Base-by-base conservation (phyloP, 495 filamentous ascomycete species). In the Chaetomium fimeti region DNA sequence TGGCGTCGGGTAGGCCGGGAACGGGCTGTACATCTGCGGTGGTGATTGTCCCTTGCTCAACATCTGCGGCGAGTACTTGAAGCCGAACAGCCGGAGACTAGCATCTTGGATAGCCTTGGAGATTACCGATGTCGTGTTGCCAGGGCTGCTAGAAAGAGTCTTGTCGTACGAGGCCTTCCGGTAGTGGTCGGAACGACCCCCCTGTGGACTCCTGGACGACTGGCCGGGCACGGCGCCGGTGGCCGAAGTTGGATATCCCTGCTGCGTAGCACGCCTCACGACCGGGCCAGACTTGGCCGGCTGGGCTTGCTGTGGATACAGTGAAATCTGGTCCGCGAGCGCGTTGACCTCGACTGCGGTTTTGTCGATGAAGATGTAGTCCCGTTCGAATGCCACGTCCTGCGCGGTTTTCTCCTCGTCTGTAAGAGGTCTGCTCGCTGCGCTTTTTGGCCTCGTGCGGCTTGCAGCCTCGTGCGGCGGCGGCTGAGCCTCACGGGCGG, bases 291-390 rank as follows among this genome's bases (percentile, higher is more conserved):
- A 75, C 55, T 78, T 74, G 18, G 81, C 76, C 16, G 81, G 79
- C 27, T 71, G 68, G 0, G 74, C 70, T 58, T 87, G 81, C 45
- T 82, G 80, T 57, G 88, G 83, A 63, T 90, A 91, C 53, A 91
- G 86, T 20, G 91, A 91, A 66, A 98, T 78, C 74, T 98, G 92
- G 72, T 98, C 94, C 11, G 94, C 94, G 72, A 98, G 91, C 5
- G 94, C 93, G 77, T 98, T 97, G 29, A 98, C 93, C 74, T 97
- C 91, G 5, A 98, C 92, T 9, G 89, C 88, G 57, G 88, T 88
- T 79, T 97, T 98, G 76, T 98, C 95, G 22, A 98, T 91, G 20
- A 98, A 77, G 40, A 98, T 93, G 67, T 97, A 98, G 68, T 97
- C 94, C 66, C 92, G 82, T 71, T 95, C 92, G 72, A 95, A 90